Conservation (phyloP, 805 yeast genomes). For the Millerozyma acaciae region DNA sequence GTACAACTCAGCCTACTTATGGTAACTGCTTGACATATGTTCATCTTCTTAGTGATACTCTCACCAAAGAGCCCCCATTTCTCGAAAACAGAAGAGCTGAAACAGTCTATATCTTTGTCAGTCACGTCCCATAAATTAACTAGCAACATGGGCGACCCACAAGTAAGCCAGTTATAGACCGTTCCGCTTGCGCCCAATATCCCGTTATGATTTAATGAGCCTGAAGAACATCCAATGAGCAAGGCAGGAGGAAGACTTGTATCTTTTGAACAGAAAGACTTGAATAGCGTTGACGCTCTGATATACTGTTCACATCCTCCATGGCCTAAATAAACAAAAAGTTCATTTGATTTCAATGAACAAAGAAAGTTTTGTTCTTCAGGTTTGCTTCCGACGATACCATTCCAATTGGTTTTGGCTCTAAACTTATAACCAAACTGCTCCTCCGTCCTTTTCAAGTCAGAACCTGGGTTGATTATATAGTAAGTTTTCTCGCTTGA, state of each 20-base stretch:
- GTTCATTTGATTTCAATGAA: conserved; percentile 35
- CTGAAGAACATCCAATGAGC: conserved; percentile 90
- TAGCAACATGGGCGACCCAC: conserved; percentile 78
- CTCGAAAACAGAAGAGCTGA: conserved; percentile 57
- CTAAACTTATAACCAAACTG: conserved; percentile 28
- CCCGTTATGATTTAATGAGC: conserved; percentile 55
- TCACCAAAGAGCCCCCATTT: conserved; percentile 57
- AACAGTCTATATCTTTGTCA: conserved; percentile 87
- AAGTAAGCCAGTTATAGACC: conserved; percentile 66
- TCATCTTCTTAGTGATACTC: conserved; percentile 5
- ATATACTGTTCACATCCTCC: conserved; percentile 93
- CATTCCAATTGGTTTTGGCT: conserved; percentile 22
- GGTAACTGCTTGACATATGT: conserved; percentile 55
- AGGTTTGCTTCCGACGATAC: conserved; percentile 56
- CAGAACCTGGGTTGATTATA: conserved; percentile 80
- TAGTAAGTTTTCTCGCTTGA: conserved; percentile 33
- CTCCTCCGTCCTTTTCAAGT: conserved; percentile 62
- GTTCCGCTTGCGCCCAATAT: conserved; percentile 72
- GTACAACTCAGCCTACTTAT: conserved; percentile 65
- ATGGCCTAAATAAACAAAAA: conserved; percentile 85
- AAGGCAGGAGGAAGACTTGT: conserved; percentile 55
- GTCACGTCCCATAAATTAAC: conserved; percentile 97
- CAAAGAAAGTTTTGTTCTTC: conserved; percentile 47
- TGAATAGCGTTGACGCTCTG: conserved; percentile 46
- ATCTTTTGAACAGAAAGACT: conserved; percentile 17